These are phyloP conservation scores for Arxiozyma slooffiae DNA, from an alignment of 1,139 yeast genomes.

Conservation along the genomic window DNA sequence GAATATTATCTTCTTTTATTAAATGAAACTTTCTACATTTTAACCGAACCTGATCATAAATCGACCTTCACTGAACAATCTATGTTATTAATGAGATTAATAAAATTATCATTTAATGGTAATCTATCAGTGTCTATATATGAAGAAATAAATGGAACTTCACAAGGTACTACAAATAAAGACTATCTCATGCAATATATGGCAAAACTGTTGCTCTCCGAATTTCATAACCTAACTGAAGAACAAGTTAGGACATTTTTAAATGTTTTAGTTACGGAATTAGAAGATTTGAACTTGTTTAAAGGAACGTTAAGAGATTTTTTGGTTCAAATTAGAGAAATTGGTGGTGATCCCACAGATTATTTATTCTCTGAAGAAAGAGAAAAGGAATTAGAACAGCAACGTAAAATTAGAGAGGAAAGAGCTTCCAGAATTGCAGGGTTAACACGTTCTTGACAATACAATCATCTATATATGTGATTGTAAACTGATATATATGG, in stretches of 20 bases:
- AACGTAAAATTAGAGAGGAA: too few relatives aligned
- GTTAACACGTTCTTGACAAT: neutral
- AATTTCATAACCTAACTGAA: constrained; percentile 66
- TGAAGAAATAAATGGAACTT: constrained; percentile 52
- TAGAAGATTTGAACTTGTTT: constrained; percentile 61
- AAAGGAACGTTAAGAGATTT: too few relatives aligned
- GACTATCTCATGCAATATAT: constrained; percentile 69
- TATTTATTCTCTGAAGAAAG: too few relatives aligned
- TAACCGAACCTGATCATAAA: constrained; percentile 93
- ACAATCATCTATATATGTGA: too few relatives aligned
- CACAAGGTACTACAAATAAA: constrained; percentile 69
- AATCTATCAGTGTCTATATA: constrained; percentile 68
- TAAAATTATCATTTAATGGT: constrained; percentile 70
- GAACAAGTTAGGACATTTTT: constrained; percentile 75
- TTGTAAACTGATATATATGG: neutral
- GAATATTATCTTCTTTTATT: constrained; percentile 79
- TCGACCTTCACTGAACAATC: constrained; percentile 90
- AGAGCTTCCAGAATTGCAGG: too few relatives aligned
- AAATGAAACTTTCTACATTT: constrained; percentile 77
- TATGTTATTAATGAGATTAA: constrained; percentile 67
- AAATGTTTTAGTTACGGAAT: constrained; percentile 59
- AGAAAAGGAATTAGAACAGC: too few relatives aligned
- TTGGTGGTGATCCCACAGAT: too few relatives aligned
- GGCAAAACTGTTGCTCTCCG: constrained; percentile 65
- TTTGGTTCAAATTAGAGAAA: too few relatives aligned